These are phyloP conservation scores for Sarocladium strictum DNA, from an alignment of 2,329 filamentous ascomycete species.

Conservation along the genomic window DNA sequence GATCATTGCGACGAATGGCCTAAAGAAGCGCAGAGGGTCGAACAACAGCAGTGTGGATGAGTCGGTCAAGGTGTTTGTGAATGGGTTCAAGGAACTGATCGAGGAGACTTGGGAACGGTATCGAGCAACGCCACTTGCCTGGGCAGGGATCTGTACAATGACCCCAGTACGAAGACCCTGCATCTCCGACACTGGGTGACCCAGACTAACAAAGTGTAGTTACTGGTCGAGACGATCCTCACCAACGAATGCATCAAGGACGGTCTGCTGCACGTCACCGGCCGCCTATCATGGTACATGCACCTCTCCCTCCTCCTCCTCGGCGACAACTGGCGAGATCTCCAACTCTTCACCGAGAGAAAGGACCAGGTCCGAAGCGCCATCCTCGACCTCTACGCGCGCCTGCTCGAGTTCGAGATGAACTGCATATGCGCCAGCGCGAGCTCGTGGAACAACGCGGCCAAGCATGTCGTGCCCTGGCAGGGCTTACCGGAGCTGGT, in stretches of 20 bases:
- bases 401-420: slow-evolving; percentile 32
- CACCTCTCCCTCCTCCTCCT: slow-evolving; percentile 22
- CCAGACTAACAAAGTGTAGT: slow-evolving; percentile 15
- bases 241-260: slow-evolving; percentile 22
- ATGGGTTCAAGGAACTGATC: slow-evolving; percentile 21
- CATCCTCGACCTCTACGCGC: slow-evolving; percentile 23
- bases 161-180: slow-evolving; percentile 26
- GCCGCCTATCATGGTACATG: slow-evolving; percentile 30
- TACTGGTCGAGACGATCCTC: slow-evolving; percentile 29
- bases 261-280: slow-evolving; percentile 25
- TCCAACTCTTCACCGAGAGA: slow-evolving; percentile 15
- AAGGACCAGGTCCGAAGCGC: slow-evolving; percentile 12
- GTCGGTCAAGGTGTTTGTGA: slow-evolving; percentile 21
- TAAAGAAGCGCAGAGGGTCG: slow-evolving; percentile 22
- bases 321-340: slow-evolving; percentile 7
- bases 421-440: slow-evolving; percentile 32
- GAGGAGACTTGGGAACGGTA: slow-evolving; percentile 20
- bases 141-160: slow-evolving; percentile 30
- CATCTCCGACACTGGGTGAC: neutral
- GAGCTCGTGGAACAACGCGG: slow-evolving; percentile 29
- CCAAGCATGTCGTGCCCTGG: slow-evolving; percentile 31
- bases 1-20: slow-evolving; percentile 22
- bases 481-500: slow-evolving; percentile 22
- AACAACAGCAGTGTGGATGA: slow-evolving; percentile 22
- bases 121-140: slow-evolving; percentile 25